Percentiles rank a stretch among this genome's conserved stretches.
phyloP scores from a whole-genome alignment of 345 rosid species.

The Gynandropsis gynandra region DNA sequence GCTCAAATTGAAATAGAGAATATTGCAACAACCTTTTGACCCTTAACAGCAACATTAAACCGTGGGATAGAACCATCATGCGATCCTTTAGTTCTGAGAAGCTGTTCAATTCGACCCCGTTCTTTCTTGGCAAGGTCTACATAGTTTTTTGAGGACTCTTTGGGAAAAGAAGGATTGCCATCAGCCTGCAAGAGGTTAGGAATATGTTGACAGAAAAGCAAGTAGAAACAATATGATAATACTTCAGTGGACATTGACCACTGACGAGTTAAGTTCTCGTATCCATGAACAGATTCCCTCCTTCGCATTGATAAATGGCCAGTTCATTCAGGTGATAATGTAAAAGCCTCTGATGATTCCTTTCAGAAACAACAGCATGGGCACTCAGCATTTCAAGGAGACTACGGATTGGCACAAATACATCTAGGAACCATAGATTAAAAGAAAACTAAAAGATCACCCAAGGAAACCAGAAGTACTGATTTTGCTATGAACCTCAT shows the following conservation, averaged over 20 bases:
- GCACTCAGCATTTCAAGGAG: too few species aligned
- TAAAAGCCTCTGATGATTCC: background rate
- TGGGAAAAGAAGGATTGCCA: conserved; percentile 33
- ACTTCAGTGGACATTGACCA: background rate
- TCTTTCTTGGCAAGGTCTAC: conserved; percentile 60
- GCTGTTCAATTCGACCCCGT: conserved; percentile 54
- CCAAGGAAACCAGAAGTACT: background rate
- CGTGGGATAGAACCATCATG: conserved; percentile 54
- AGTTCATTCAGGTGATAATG: background rate
- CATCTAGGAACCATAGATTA: background rate
- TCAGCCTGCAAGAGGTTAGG: conserved; percentile 32
- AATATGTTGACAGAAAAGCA: background rate
- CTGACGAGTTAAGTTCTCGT: background rate
- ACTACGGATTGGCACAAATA: background rate
- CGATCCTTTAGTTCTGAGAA: conserved; percentile 49
- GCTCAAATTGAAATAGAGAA: background rate
- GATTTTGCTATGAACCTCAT: conserved; percentile 37
- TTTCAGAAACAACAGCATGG: background rate
- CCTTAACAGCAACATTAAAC: conserved; percentile 68
- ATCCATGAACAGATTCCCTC: background rate
- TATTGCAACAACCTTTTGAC: conserved; percentile 61
- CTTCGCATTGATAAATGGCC: background rate
- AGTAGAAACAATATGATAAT: background rate
- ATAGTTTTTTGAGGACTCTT: conserved; percentile 44
- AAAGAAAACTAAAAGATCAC: too few species aligned